Evolutionary conservation across 2,329 filamentous ascomycete genomes (phyloP), one percentile per base, ranked within the genome.

Genomic region (Claviceps spartinae): DNA sequence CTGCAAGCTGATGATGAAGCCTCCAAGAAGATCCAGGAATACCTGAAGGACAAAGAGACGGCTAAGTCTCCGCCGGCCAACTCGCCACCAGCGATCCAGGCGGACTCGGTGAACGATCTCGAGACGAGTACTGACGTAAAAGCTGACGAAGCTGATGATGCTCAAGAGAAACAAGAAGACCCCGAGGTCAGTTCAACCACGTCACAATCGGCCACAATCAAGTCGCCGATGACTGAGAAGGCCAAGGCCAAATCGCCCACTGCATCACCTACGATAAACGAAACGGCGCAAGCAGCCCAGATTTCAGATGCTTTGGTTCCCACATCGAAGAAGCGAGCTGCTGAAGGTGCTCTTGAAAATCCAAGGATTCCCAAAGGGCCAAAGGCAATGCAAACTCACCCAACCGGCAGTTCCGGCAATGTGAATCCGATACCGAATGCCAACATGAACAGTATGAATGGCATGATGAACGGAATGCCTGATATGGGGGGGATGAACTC

Each of bases 1-100:
- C 79, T 98, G 60, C 81, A 83, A 65, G 72, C 83, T 57, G 89
- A 97, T 69, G 85, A 88, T 58, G 88, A 93, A 60, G 79, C 82
- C 56, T 79, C 82, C 57, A 75, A 78, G 61, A 90, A 86, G 69
- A 87, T 95, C 58, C 86, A 87, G 70, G 79, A 79, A 41, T 96
- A 85, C 63, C 65, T 81, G 56, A 75, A 75, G 60, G 76, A 77
- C 57, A 81, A 78, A 65, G 77, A 79, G 62, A 52, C 60, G 38
- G 67, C 71, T n/a, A 75, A 76, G 59, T 77, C 57, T 13, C 56
- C 67, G 14, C 61, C 61, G 9, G 30, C 30, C 9, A 34, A 34
- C 9, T 34, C 30, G 14, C 63, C 65, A 11, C 48, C 60, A 24
- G 65, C 69, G 6, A 62, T 65, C 0, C 67, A 57, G 26, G 45